These are phyloP conservation scores for Lupinus albus DNA, from an alignment of 306 rosid species.

Conservation along the genomic window DNA sequence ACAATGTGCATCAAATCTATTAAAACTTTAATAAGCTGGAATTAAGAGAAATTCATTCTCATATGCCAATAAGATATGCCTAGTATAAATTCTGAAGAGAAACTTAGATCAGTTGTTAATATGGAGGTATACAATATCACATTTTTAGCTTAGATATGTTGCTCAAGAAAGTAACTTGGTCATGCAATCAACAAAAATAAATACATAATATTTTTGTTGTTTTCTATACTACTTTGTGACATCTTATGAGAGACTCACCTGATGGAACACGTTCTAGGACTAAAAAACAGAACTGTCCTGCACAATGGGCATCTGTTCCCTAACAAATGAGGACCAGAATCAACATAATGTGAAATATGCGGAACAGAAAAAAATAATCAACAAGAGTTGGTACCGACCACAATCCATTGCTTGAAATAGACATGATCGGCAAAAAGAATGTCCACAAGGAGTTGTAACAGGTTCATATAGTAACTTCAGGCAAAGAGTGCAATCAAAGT, in stretches of 20 bases:
- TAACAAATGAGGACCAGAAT: slow-evolving; percentile 49
- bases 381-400: slow-evolving; percentile 57
- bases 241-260: slow-evolving; percentile 59
- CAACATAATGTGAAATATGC: slow-evolving; percentile 37
- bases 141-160: slow-evolving; percentile 4
- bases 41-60: slow-evolving; percentile 17
- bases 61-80: slow-evolving; percentile 18
- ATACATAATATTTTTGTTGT: slow-evolving; percentile 14
- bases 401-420: slow-evolving; percentile 93
- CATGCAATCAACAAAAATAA: slow-evolving; percentile 25
- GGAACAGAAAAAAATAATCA: slow-evolving; percentile 35
- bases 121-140: slow-evolving; percentile 9
- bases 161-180: slow-evolving; percentile 33
- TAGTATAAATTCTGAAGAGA: slow-evolving; percentile 15
- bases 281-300: slow-evolving; percentile 90
- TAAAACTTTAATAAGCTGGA: slow-evolving; percentile 31
- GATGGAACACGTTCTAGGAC: slow-evolving; percentile 81
- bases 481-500: slow-evolving; percentile 91
- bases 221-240: slow-evolving; percentile 20
- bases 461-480: slow-evolving; percentile 85
- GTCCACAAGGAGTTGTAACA: slow-evolving; percentile 97
- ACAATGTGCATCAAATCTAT: slow-evolving; percentile 15
- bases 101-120: slow-evolving; percentile 19
- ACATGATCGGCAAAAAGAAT: slow-evolving; percentile 93
- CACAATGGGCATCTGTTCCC: slow-evolving; percentile 99